Evolutionary conservation across 2,329 filamentous ascomycete genomes (phyloP).

Genomic region (Whalleya microplaca): DNA sequence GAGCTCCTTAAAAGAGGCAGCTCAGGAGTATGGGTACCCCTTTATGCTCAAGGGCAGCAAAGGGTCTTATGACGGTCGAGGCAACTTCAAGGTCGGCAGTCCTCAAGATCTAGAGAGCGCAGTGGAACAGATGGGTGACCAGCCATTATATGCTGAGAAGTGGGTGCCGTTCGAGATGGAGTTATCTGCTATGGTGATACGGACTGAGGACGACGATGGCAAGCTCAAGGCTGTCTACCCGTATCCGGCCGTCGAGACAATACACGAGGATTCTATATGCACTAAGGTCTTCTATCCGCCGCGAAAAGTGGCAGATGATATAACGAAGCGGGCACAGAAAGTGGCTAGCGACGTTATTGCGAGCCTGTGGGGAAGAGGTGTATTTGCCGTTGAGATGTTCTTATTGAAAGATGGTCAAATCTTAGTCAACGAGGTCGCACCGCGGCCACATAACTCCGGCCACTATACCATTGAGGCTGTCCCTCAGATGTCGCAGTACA

Average conservation of each 20-base stretch:
- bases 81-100: conserved; percentile 58
- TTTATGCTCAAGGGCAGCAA: conserved; percentile 92
- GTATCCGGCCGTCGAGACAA: conserved; percentile 90
- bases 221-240: conserved; percentile 59
- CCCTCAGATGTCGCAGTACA: conserved; percentile 84
- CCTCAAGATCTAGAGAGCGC: conserved; percentile 61
- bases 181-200: conserved; percentile 91
- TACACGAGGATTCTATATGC: conserved; percentile 95
- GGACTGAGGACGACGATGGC: conserved; percentile 72
- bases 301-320: conserved; percentile 64
- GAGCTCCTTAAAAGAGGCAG: conserved; percentile 66
- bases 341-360: conserved; percentile 79
- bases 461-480: conserved; percentile 96
- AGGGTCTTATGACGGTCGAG: conserved; percentile 89
- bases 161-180: conserved; percentile 87
- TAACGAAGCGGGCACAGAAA: conserved; percentile 69
- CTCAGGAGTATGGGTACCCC: conserved; percentile 72
- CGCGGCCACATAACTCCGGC: conserved; percentile 76
- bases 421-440: conserved; percentile 72
- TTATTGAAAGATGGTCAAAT: conserved; percentile 73
- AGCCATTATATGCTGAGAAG: conserved; percentile 85
- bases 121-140: conserved; percentile 67
- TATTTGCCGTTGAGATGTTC: conserved; percentile 98
- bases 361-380: conserved; percentile 83
- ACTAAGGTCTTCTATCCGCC: conserved; percentile 89